phyloP scores from a whole-genome alignment of 2,329 filamentous ascomycete genomes.

The Aspergillus unguis region DNA sequence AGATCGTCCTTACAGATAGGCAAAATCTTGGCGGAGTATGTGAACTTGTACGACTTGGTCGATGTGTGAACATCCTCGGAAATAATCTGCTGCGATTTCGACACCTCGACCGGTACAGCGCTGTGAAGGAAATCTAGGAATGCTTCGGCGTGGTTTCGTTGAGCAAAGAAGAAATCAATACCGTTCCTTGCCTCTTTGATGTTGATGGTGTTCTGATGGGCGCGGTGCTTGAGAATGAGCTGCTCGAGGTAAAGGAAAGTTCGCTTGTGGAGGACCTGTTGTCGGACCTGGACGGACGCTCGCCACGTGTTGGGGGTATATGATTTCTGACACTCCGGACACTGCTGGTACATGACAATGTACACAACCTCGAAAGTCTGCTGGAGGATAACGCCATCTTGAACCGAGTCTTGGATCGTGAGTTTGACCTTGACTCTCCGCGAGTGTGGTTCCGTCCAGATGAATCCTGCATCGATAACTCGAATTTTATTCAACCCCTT shows the following conservation, averaged over 20 bases:
- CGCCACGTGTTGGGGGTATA: slow-evolving; percentile 97
- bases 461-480: slow-evolving; percentile 13
- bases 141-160: slow-evolving; percentile 85
- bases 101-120: slow-evolving; percentile 71
- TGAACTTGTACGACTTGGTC: slow-evolving; percentile 91
- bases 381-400: slow-evolving; percentile 10
- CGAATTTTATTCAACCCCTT: slow-evolving; percentile 13
- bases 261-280: slow-evolving; percentile 95
- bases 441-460: slow-evolving; percentile 16
- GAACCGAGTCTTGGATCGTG: slow-evolving; percentile 13
- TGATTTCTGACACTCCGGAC: slow-evolving; percentile 89
- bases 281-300: slow-evolving; percentile 87
- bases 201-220: slow-evolving; percentile 90
- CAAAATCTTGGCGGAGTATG: slow-evolving; percentile 81
- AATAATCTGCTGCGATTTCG: slow-evolving; percentile 89
- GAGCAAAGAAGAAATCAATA: slow-evolving; percentile 91
- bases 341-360: slow-evolving; percentile 63
- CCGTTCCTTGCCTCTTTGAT: slow-evolving; percentile 97
- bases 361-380: slow-evolving; percentile 15
- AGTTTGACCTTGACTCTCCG: slow-evolving; percentile 14
- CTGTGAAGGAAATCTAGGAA: slow-evolving; percentile 88
- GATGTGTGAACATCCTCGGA: slow-evolving; percentile 90
- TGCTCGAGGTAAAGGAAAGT: slow-evolving; percentile 83
- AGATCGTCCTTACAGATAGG: slow-evolving; percentile 97
- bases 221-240: slow-evolving; percentile 89